Conservation (phyloP, 2,329 filamentous ascomycete species). For the Talaromyces sp. region DNA sequence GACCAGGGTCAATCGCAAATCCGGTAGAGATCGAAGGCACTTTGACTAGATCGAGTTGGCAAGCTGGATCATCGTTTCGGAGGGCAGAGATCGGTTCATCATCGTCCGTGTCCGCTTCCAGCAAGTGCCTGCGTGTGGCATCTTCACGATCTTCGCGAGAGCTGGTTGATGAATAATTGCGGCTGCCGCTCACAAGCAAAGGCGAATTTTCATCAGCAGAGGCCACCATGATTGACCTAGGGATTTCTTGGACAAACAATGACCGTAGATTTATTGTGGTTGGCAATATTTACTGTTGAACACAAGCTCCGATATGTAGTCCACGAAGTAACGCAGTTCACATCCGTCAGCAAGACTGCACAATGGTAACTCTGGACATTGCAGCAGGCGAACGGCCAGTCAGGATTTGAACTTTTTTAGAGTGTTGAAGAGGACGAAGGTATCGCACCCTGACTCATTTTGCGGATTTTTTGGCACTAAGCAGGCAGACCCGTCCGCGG, state of each 20-base stretch:
- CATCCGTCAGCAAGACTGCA: background rate
- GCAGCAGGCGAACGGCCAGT: background rate
- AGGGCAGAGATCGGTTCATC: background rate
- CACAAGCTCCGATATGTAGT: background rate
- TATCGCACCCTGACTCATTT: constrained; percentile 7
- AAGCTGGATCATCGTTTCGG: background rate
- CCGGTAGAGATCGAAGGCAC: constrained; percentile 29
- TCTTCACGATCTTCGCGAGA: background rate
- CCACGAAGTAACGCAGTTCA: background rate
- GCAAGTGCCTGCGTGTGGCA: background rate
- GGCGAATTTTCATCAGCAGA: constrained; percentile 23
- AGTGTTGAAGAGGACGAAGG: background rate
- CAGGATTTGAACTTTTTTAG: background rate
- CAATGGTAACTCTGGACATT: background rate
- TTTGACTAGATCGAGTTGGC: constrained; percentile 22
- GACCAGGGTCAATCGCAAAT: constrained; percentile 25
- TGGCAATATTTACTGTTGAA: background rate
- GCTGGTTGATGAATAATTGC: background rate
- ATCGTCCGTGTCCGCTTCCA: background rate
- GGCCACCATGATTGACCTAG: constrained; percentile 10
- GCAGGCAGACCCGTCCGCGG: background rate
- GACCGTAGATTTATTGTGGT: background rate
- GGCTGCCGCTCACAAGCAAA: constrained; percentile 9
- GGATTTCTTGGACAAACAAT: background rate
- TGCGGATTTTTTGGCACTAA: constrained; percentile 11